Conservation (phyloP, 257 asterid species). For the Gardenia jasminoides region DNA sequence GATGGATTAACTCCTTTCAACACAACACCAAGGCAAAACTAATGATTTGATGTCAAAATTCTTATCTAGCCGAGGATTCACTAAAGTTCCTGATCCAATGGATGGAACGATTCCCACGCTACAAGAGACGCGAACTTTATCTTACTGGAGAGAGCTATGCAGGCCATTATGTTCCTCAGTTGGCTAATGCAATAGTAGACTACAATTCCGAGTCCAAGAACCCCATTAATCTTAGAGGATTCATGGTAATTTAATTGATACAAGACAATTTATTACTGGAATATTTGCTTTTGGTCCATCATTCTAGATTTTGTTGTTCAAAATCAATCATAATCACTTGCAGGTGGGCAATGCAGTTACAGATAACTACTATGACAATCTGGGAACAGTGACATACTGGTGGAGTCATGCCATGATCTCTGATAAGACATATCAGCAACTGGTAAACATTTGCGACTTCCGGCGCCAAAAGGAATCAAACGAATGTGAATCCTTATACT, state of each 20-base stretch:
- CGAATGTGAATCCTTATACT: slow-evolving; percentile 78
- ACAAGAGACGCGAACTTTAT: slow-evolving; percentile 60
- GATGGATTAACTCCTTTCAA: neutral
- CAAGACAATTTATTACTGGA: neutral
- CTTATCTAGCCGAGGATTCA: slow-evolving; percentile 69
- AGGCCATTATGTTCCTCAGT: slow-evolving; percentile 91
- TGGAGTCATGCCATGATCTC: slow-evolving; percentile 99
- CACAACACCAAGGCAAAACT: neutral
- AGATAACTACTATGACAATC: slow-evolving; percentile 84
- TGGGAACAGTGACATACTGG: slow-evolving; percentile 94
- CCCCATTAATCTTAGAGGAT: slow-evolving; percentile 71
- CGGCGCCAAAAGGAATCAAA: slow-evolving; percentile 59
- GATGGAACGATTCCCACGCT: slow-evolving; percentile 85
- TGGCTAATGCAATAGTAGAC: slow-evolving; percentile 62
- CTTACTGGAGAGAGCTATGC: slow-evolving; percentile 94
- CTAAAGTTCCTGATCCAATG: slow-evolving; percentile 67
- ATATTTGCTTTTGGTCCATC: neutral
- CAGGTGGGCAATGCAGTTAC: slow-evolving; percentile 97
- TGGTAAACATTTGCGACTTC: slow-evolving; percentile 81
- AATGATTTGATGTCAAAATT: neutral
- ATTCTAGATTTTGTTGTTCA: neutral
- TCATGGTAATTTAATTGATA: slow-evolving; percentile 55
- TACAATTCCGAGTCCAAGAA: slow-evolving; percentile 48
- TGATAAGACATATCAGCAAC: slow-evolving; percentile 67
- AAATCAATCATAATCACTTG: neutral